A percentile compares a stretch with the other conserved stretches of the same genome.
These are phyloP conservation scores for Yamadazyma takamatsuzukensis DNA, from an alignment of 805 yeast species.

Conservation along the genomic window DNA sequence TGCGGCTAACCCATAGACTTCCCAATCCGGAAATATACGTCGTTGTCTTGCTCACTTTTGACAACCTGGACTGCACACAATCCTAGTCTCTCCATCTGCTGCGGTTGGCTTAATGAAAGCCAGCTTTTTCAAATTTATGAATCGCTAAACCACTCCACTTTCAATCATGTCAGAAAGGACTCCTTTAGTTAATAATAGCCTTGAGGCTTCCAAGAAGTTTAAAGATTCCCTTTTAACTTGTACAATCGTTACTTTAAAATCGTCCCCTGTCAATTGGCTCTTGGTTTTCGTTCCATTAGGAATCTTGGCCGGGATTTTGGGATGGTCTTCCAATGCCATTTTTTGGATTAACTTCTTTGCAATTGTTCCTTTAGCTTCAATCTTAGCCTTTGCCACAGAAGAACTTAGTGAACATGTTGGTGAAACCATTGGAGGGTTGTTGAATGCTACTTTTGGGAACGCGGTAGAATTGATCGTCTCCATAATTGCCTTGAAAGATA, in stretches of 20 bases:
- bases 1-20: too few species aligned
- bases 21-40: too few species aligned
- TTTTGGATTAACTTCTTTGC: slow-evolving; percentile 82
- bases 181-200: neutral
- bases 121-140: too few species aligned
- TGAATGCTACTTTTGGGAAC: slow-evolving; percentile 96
- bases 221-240: slow-evolving; percentile 13
- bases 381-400: slow-evolving; percentile 90
- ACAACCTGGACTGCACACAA: too few species aligned
- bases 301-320: slow-evolving; percentile 60
- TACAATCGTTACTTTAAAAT: slow-evolving; percentile 29
- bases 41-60: too few species aligned
- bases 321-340: slow-evolving; percentile 50
- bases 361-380: slow-evolving; percentile 87
- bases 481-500: slow-evolving; percentile 77
- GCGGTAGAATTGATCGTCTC: slow-evolving; percentile 97
- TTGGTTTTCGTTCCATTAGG: slow-evolving; percentile 89
- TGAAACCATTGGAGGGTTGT: slow-evolving; percentile 86
- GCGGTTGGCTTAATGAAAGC: too few species aligned
- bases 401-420: slow-evolving; percentile 86
- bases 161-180: neutral
- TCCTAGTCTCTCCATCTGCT: too few species aligned
- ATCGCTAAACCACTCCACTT: neutral
- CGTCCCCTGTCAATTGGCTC: slow-evolving; percentile 73
- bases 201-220: neutral